Evolutionary conservation across 805 yeast species (phyloP), one percentile per base, ranked within the genome.

Genomic region (Hanseniaspora thailandica): DNA sequence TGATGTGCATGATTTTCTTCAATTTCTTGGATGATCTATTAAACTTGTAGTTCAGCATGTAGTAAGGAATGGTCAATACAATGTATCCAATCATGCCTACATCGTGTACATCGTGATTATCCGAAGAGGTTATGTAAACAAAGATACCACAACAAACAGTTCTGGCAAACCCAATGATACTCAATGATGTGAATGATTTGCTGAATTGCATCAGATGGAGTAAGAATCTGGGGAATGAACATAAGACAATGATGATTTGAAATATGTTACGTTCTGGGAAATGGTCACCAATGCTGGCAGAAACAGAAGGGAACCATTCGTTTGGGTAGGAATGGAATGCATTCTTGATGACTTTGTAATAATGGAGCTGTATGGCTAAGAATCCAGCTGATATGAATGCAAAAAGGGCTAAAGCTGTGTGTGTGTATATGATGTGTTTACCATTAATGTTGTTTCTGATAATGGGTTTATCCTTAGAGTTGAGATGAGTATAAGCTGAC

Each of bases 281-380:
- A 56, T 97, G 69, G 65, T 93, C 98, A 44, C 98, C 98, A 63
- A 93, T 93, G 1, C 98, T 79, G 1, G 98, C 97, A 35, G 95
- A 84, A 2, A 93, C 98, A 62, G 94, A 83, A 2, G 98, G 98
- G 64, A 93, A 90, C 97, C 98, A 93, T 67, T 93, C 98, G 56
- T 89, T 93, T 2, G 98, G 98, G 64, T 87, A 93, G 1, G 95
- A 94, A 63, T 73, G 89, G 58, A 79, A 78, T 46, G 89, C 84
- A 65, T 93, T 93, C 62, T 80, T 74, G 10, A 93, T 96, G 63
- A 93, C 93, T 65, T 93, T 88, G 56, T 83, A 71, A 68, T 81
- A 93, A 68, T 90, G 98, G 25, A 90, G 73, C 50, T 73, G 72
- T 57, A 78, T 78, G 0, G 96, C 97, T 28, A 86, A 80, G 0